Evolutionary conservation across 805 yeast species (phyloP).

Genomic region (Monosporozyma servazzii): DNA sequence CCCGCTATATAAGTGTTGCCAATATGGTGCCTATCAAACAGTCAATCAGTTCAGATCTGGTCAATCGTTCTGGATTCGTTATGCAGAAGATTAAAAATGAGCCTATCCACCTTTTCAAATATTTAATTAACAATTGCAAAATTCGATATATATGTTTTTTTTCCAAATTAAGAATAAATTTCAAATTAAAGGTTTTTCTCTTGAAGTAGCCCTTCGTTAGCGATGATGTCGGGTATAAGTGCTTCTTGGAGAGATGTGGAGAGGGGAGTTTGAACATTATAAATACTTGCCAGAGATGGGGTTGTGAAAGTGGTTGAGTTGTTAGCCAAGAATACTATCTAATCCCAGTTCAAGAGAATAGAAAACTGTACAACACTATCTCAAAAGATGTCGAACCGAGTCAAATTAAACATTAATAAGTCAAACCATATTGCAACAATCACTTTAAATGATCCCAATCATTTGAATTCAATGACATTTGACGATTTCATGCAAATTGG

Average conservation of each 20-base stretch:
- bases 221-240: not conserved
- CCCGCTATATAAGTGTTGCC: not conserved
- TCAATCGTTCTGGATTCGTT: too few species aligned
- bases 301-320: too few species aligned
- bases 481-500: constrained; percentile 56
- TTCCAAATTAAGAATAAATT: not conserved
- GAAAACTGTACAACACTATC: not conserved
- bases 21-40: not conserved
- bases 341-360: too few species aligned
- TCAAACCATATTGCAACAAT: constrained; percentile 18
- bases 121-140: not conserved
- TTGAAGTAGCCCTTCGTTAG: not conserved
- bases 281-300: not conserved
- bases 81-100: not conserved
- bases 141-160: not conserved
- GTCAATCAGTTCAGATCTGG: too few species aligned
- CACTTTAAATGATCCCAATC: constrained; percentile 52
- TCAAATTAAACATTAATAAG: not conserved
- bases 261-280: not conserved
- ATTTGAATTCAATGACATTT: constrained; percentile 58
- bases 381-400: not conserved
- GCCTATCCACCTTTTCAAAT: not conserved
- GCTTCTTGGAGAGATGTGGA: not conserved
- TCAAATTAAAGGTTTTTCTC: not conserved
- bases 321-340: too few species aligned